A percentile compares a stretch with the other conserved stretches of the same genome.
These are phyloP conservation scores for Lasiodiplodia sp. DNA, from an alignment of 2,329 filamentous ascomycete species.

Conservation along the genomic window DNA sequence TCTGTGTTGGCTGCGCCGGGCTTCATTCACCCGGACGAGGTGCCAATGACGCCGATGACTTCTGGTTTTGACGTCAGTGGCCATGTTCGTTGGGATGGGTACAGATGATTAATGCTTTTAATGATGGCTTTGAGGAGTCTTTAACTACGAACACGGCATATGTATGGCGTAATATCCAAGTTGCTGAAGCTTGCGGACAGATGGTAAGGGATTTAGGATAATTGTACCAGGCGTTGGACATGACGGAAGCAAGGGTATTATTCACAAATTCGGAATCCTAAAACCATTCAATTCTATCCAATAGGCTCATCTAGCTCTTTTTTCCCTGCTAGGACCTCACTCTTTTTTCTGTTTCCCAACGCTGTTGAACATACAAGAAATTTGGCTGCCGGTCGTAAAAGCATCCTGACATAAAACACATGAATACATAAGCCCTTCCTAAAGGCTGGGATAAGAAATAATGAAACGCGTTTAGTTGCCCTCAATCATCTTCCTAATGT, in stretches of 20 bases:
- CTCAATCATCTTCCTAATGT: slow-evolving; percentile 50
- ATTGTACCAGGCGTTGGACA: background rate
- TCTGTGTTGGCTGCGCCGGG: background rate
- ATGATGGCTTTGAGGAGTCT: background rate
- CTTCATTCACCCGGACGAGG: background rate
- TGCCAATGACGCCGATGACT: background rate
- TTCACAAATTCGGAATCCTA: no score
- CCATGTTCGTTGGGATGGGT: background rate
- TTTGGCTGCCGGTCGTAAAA: slow-evolving; percentile 1
- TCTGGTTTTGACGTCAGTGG: background rate
- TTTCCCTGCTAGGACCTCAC: background rate
- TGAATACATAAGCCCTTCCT: background rate
- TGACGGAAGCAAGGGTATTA: no score
- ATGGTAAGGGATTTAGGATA: background rate
- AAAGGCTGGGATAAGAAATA: background rate
- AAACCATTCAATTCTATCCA: background rate
- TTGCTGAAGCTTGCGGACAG: background rate
- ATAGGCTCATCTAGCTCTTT: background rate
- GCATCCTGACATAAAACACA: slow-evolving; percentile 7
- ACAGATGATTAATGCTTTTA: background rate
- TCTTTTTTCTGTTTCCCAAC: background rate
- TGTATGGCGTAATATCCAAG: background rate
- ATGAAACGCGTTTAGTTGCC: background rate
- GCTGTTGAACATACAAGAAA: background rate
- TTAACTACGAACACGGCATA: background rate